Percentiles rank a stretch among this genome's conserved stretches.
These are phyloP conservation scores for Mycena belliarum DNA, from an alignment of 768 basidiomycete species.

Conservation along the genomic window DNA sequence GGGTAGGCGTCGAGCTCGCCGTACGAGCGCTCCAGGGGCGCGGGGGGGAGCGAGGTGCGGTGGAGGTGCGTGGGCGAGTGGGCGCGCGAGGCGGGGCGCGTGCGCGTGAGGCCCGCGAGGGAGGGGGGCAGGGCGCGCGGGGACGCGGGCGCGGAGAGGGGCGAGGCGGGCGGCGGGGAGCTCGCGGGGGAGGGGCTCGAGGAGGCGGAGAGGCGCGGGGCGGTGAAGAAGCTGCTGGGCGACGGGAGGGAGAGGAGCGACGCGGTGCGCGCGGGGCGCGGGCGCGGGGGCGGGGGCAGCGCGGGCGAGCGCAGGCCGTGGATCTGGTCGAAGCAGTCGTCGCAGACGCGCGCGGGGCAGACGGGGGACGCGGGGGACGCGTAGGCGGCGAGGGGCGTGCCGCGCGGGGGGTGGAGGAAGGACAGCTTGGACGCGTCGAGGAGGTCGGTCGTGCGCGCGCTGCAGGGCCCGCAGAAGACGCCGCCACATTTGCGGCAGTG, in stretches of 20 bases:
- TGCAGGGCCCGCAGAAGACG: slow-evolving; percentile 69
- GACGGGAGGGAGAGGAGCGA: slow-evolving; percentile 28
- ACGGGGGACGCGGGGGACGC: slow-evolving; percentile 65
- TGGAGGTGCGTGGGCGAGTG: slow-evolving; percentile 21
- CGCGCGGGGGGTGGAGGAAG: slow-evolving; percentile 73
- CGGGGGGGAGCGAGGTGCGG: slow-evolving; percentile 37
- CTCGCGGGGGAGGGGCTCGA: slow-evolving; percentile 30
- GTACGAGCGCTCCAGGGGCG: slow-evolving; percentile 48
- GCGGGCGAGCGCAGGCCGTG: slow-evolving; percentile 43
- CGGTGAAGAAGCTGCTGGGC: slow-evolving; percentile 40
- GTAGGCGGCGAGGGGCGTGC: slow-evolving; percentile 58
- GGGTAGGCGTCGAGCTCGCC: slow-evolving; percentile 79
- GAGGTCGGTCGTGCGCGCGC: slow-evolving; percentile 58
- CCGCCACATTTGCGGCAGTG: slow-evolving; percentile 88
- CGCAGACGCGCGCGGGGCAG: slow-evolving; percentile 63
- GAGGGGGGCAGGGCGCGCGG: slow-evolving; percentile 23
- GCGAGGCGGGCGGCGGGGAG: not conserved
- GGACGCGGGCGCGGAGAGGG: slow-evolving; percentile 22
- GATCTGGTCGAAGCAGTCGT: slow-evolving; percentile 76
- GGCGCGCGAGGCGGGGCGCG: slow-evolving; percentile 28
- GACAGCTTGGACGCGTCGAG: slow-evolving; percentile 72
- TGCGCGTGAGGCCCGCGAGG: slow-evolving; percentile 31
- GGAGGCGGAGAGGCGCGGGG: slow-evolving; percentile 29
- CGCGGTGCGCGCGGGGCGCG: slow-evolving; percentile 34
- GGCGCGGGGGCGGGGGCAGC: slow-evolving; percentile 47